phyloP scores from a whole-genome alignment of 805 yeast genomes.

The Candida maris region DNA sequence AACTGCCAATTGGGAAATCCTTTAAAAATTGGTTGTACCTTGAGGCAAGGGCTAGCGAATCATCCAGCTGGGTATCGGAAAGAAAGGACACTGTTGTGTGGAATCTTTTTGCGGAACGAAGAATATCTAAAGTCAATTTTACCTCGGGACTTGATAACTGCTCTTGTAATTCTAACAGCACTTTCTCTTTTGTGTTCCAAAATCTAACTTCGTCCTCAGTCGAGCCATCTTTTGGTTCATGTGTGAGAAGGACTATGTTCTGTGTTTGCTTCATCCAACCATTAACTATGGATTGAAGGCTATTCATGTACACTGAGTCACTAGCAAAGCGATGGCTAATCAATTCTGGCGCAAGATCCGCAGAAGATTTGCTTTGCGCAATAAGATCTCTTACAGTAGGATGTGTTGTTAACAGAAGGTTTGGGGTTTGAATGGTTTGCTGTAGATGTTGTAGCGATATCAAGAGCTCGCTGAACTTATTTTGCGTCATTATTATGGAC shows the following conservation, averaged over 20 bases:
- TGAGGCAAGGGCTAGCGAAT: constrained; percentile 47
- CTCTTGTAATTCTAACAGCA: constrained; percentile 49
- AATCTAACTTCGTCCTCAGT: constrained; percentile 66
- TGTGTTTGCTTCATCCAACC: constrained; percentile 69
- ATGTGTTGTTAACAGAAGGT: constrained; percentile 50
- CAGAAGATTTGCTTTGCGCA: constrained; percentile 12
- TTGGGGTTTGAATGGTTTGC: constrained; percentile 66
- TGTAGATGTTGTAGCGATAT: constrained; percentile 64
- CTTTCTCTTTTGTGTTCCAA: constrained; percentile 71
- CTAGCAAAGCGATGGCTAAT: constrained; percentile 31
- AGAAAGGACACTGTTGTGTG: constrained; percentile 72
- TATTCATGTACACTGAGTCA: constrained; percentile 60
- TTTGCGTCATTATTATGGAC: constrained; percentile 46
- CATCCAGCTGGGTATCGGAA: constrained; percentile 65
- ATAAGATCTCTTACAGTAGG: constrained; percentile 43
- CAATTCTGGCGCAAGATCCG: constrained; percentile 8
- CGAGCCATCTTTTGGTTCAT: constrained; percentile 53
- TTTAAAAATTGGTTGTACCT: constrained; percentile 61
- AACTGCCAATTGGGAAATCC: constrained; percentile 65
- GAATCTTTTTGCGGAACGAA: constrained; percentile 70
- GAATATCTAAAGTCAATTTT: constrained; percentile 51
- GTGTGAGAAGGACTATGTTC: constrained; percentile 48
- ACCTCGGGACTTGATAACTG: constrained; percentile 59
- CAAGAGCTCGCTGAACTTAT: constrained; percentile 65
- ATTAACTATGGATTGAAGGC: constrained; percentile 65